phyloP scores from a whole-genome alignment of 2,329 filamentous ascomycete genomes.

The Aureobasidium melanogenum region DNA sequence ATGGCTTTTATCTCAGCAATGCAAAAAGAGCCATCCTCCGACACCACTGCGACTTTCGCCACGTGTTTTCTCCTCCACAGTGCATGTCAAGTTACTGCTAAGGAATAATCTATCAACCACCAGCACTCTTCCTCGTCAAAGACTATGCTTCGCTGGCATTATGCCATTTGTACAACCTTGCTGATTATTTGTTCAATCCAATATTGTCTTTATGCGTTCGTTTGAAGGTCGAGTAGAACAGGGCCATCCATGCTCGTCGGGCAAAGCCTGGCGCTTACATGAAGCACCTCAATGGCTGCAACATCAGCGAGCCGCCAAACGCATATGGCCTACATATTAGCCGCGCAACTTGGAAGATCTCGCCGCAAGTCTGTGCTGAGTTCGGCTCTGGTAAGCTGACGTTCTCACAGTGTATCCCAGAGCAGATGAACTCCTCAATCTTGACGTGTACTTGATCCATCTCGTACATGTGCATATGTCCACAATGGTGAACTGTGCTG shows the following conservation, averaged over 20 bases:
- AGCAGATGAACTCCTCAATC: neutral
- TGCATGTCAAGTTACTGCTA: neutral
- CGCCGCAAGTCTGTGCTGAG: neutral
- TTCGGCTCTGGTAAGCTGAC: neutral
- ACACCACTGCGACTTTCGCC: too few relatives aligned
- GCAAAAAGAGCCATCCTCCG: too few relatives aligned
- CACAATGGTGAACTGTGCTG: neutral
- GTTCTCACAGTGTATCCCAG: neutral
- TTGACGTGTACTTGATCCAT: neutral
- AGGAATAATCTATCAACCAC: neutral
- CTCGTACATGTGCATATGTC: neutral
- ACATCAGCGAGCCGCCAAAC: neutral
- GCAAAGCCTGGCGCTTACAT: neutral
- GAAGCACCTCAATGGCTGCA: neutral
- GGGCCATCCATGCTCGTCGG: neutral
- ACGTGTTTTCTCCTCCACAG: too few relatives aligned
- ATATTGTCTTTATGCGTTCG: neutral
- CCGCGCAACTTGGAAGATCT: neutral
- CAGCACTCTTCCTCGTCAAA: neutral
- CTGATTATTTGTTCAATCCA: neutral
- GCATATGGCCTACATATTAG: constrained; percentile 1
- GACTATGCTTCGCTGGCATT: neutral
- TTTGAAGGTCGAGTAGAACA: neutral
- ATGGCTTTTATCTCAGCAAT: too few relatives aligned
- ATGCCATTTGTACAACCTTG: neutral